Conservation (phyloP, 768 basidiomycete genomes). For the Boletales sp. region DNA sequence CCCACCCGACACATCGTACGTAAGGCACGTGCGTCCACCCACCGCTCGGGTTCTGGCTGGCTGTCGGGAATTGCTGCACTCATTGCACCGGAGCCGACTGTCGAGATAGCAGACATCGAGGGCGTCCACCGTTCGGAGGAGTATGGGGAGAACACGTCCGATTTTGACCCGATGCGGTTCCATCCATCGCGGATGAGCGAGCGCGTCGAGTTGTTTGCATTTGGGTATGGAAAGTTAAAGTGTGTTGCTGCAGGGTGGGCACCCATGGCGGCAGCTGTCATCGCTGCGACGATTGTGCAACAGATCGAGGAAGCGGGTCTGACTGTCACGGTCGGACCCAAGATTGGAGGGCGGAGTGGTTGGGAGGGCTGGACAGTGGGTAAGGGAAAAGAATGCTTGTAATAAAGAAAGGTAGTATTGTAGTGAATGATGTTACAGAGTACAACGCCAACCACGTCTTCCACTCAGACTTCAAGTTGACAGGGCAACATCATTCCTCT, state of each 20-base stretch:
- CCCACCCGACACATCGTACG: constrained; percentile 25
- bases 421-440: background rate
- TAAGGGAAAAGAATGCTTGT: constrained; percentile 1
- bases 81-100: no score
- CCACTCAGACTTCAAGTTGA: no score
- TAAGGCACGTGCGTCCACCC: background rate
- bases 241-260: constrained; percentile 52
- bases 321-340: constrained; percentile 10
- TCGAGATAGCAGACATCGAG: constrained; percentile 25
- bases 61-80: no score
- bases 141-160: constrained; percentile 32
- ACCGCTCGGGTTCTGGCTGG: no score
- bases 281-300: constrained; percentile 41
- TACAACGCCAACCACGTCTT: no score
- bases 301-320: constrained; percentile 25
- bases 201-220: constrained; percentile 34
- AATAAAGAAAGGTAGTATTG: background rate
- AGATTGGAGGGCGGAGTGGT: constrained; percentile 42
- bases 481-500: no score
- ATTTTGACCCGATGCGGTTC: constrained; percentile 44
- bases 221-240: constrained; percentile 40
- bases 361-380: constrained; percentile 44
- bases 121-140: constrained; percentile 13
- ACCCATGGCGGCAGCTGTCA: constrained; percentile 49
- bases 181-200: constrained; percentile 29